Evolutionary conservation across 208 protist species (phyloP).

Genomic region (Phytomonas sp.): DNA sequence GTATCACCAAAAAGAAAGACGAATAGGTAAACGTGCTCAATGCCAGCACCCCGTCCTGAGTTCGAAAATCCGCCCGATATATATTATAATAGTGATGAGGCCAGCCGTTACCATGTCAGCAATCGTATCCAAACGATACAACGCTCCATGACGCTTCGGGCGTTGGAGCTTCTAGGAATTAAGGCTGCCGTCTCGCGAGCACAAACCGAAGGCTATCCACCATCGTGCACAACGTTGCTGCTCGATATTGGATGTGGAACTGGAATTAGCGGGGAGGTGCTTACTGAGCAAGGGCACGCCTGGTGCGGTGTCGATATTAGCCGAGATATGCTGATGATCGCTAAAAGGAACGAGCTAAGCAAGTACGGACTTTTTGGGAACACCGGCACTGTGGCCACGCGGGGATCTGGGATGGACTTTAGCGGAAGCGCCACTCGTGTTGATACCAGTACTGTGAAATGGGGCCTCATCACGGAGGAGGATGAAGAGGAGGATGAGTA

Average conservation of each 20-base stretch:
- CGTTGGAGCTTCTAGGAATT: slow-evolving; percentile 95
- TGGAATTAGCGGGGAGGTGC: slow-evolving; percentile 94
- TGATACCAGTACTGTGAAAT: slow-evolving; percentile 60
- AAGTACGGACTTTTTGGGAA: slow-evolving; percentile 8
- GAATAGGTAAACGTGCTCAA: slow-evolving; percentile 6
- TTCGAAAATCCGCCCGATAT: slow-evolving; percentile 91
- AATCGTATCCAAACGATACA: slow-evolving; percentile 96
- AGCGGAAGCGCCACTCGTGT: slow-evolving; percentile 25
- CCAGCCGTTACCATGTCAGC: slow-evolving; percentile 92
- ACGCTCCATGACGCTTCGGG: slow-evolving; percentile 94
- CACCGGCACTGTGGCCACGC: background rate
- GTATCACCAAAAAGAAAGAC: slow-evolving; percentile 12
- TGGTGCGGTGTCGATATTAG: slow-evolving; percentile 98
- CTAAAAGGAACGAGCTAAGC: slow-evolving; percentile 68
- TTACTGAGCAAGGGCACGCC: slow-evolving; percentile 90
- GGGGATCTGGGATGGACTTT: slow-evolving; percentile 5
- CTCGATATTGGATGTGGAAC: slow-evolving; percentile 99
- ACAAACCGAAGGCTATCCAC: slow-evolving; percentile 1
- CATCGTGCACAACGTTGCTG: slow-evolving; percentile 58
- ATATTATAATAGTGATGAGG: slow-evolving; percentile 94
- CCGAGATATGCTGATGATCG: slow-evolving; percentile 91
- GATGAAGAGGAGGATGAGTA: slow-evolving; percentile 28
- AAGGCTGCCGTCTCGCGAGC: slow-evolving; percentile 23
- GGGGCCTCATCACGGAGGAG: slow-evolving; percentile 46
- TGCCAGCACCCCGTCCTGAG: slow-evolving; percentile 84